Base-by-base conservation (phyloP, 139 green algal genomes). In the Volvox reticuliferus region DNA sequence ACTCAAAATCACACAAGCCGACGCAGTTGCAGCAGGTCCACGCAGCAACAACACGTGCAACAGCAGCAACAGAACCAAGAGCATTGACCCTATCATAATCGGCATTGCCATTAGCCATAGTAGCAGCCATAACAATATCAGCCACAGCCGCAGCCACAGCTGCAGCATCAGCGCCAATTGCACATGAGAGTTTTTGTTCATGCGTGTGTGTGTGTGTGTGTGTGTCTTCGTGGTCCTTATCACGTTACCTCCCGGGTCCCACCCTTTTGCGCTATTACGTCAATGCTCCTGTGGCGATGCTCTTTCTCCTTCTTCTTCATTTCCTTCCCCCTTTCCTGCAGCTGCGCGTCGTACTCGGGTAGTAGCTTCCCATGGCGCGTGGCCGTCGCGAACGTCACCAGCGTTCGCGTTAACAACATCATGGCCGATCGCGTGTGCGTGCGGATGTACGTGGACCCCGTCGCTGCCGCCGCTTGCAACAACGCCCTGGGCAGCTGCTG, bases 381-480 rank as follows among this genome's bases (percentile, higher is more conserved):
- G 50, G 19, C 16, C 50, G n/a, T 90, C 14, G 18, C 18, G 1
- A 90, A 76, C 86, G 67, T 82, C 32, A 90, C 71, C 9, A 63
- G 12, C 30, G 20, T 62, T 12, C 30, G 2, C 2, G 12, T 36
- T 3, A 35, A 16, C 33, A 35, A 35, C 68, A 6, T 24, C 32
- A 19, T 24, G 1, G 50, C 21, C 12, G 73, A 90, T 36, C 19
- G 22, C 0, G 73, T 90, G 24, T 90, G 86, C 86, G 12, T 90
- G 1, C 79, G 65, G 86, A 71, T 90, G 19, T 90, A 62, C 55
- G 73, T 90, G 1, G 86, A 90, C 86, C 6, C 71, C 21, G 55
- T 19, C 0, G 86, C 50, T 1, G n/a, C 44, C n/a, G 18, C 18
- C 21, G 24, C 50, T 14, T 90, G 71, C 50, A 62, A 83, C 73